Evolutionary conservation across 1,139 yeast genomes (phyloP).

Genomic region (Pichia sp.): DNA sequence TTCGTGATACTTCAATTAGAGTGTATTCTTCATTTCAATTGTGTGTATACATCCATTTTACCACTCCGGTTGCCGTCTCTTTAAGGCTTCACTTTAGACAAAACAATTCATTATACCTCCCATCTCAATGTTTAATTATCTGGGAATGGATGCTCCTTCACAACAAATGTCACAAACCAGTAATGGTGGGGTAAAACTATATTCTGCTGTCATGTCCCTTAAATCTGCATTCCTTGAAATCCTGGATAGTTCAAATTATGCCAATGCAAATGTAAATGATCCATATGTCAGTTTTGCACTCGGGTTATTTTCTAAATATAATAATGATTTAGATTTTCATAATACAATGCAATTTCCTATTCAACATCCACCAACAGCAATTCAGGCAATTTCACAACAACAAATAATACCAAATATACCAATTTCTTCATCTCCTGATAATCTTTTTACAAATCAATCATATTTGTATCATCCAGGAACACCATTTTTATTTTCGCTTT

Average conservation of each 20-base stretch:
- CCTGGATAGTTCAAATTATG: constrained; percentile 1
- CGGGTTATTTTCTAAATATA: constrained; percentile 6
- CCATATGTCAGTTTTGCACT: constrained; percentile 10
- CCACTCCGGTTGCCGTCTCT: not conserved
- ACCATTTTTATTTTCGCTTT: constrained; percentile 5
- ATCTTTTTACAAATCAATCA: too few species aligned
- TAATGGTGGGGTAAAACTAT: constrained; percentile 1
- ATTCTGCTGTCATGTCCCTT: constrained; percentile 3
- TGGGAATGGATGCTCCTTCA: too few species aligned
- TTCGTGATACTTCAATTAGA: too few species aligned
- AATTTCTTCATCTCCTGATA: not conserved
- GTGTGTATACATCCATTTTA: too few species aligned
- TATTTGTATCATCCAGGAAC: constrained; percentile 4
- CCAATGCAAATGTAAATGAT: constrained; percentile 7
- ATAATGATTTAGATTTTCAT: constrained; percentile 10
- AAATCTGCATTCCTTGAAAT: constrained; percentile 4
- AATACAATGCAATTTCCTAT: constrained; percentile 6
- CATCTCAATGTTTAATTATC: too few species aligned
- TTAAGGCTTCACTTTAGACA: too few species aligned
- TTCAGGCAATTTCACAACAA: not conserved
- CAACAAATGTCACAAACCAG: not conserved
- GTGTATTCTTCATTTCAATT: too few species aligned
- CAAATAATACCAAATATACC: not conserved
- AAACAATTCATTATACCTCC: too few species aligned
- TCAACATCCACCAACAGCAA: not conserved